Percentiles rank a stretch among this genome's conserved stretches.
phyloP scores from a whole-genome alignment of 1,284 basidiomycete genomes.

The Afroboletus lepidellus region DNA sequence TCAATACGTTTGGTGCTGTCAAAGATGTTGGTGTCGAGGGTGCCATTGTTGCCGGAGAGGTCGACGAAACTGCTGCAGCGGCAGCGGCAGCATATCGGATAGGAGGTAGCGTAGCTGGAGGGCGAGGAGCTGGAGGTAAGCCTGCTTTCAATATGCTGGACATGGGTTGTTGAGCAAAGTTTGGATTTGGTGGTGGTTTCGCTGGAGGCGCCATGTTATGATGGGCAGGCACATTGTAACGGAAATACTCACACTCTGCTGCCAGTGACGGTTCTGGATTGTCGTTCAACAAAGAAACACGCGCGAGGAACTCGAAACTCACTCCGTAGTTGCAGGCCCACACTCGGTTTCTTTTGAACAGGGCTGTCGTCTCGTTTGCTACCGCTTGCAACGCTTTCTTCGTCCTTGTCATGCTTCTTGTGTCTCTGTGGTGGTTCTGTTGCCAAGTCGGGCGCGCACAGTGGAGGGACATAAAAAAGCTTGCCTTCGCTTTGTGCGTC shows the following conservation, averaged over 20 bases:
- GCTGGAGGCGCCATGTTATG: constrained; percentile 38
- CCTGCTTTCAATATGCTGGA: constrained; percentile 75
- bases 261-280: constrained; percentile 46
- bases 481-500: constrained; percentile 73
- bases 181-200: constrained; percentile 79
- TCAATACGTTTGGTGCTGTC: constrained; percentile 29
- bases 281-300: constrained; percentile 4
- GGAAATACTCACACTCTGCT: constrained; percentile 43
- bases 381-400: constrained; percentile 67
- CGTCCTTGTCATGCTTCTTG: constrained; percentile 80
- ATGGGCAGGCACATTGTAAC: constrained; percentile 20
- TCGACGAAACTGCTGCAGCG: constrained; percentile 72
- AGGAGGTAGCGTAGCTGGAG: constrained; percentile 66
- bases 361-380: constrained; percentile 73
- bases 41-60: constrained; percentile 22
- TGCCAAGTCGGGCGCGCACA: constrained; percentile 5
- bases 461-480: constrained; percentile 6
- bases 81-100: constrained; percentile 92
- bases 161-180: constrained; percentile 81
- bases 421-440: constrained; percentile 64
- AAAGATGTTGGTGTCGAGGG: constrained; percentile 40
- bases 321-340: constrained; percentile 67
- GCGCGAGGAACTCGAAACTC: constrained; percentile 26
- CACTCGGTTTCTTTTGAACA: constrained; percentile 69
- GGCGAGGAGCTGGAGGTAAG: constrained; percentile 51